Base-by-base conservation (phyloP, 768 basidiomycete species). In the Podaxis sp. region DNA sequence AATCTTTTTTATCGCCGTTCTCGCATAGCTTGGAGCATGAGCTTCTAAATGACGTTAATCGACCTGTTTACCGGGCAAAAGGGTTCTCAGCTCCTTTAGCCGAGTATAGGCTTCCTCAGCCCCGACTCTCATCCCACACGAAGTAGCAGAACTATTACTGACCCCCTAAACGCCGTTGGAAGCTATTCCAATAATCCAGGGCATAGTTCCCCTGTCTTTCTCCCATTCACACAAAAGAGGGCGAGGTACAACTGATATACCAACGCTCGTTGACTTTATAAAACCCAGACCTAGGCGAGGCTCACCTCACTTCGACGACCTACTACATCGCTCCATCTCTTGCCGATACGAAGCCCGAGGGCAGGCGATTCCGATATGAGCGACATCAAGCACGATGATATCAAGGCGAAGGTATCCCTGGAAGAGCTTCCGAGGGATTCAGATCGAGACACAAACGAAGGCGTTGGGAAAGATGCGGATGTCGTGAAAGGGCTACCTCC, bases 21-120 rank as follows among this genome's bases (percentile, higher is more conserved):
- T 9, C 33, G 33, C 33, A 33, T 33, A 9, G 22, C 4, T 13
- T 52, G 38, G 59, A 58, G 58, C 30, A 33, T 9, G 30, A n/a
- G 22, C 59, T 53, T 19, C 33, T 19, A 4, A 39, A 40, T 61
- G 52, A 52, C 59, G 39, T 53, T 49, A 28, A 22, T 30, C 5
- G 2, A 22, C 33, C 15, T 22, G 22, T 17, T 58, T 17, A 44
- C n/a, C 52, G 15, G 48, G 22, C 28, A 11, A 38, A 9, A 9
- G 17, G 48, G 33, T 61, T 52, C 51, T 61, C 51, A 53, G n/a
- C 59, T 30, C 46, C 30, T 51, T 59, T 52, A 52, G 49, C 33
- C 33, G 6, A 13, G 15, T 15, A 38, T 22, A 15, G 24, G n/a
- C 24, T 39, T 57, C 24, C 22, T 22, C 42, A 24, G 19, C 49